A percentile compares a stretch with the other conserved stretches of the same genome.
phyloP scores from a whole-genome alignment of 805 yeast species.

The Wickerhamiella galacta region DNA sequence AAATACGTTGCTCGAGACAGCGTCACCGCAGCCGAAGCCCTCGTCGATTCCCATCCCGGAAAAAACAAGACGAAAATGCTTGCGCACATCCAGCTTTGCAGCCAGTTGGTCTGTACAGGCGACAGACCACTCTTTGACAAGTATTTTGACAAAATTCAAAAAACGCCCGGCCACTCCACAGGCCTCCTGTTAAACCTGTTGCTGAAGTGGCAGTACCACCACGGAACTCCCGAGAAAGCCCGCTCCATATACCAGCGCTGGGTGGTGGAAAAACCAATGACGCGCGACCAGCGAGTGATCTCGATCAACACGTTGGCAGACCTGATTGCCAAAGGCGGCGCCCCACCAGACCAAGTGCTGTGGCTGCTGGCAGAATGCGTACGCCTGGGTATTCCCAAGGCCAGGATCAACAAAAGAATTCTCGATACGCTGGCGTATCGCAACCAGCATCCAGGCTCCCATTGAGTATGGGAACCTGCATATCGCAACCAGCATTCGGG shows the following conservation, averaged over 20 bases:
- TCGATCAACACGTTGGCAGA: slow-evolving; percentile 8
- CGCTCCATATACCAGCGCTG: slow-evolving; percentile 10
- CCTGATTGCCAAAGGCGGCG: not conserved
- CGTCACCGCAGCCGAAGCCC: not conserved
- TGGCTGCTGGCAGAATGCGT: slow-evolving; percentile 9
- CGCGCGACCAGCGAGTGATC: slow-evolving; percentile 8
- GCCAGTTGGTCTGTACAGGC: slow-evolving; percentile 7
- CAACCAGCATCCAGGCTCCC: too few species aligned
- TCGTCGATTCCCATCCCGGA: not conserved
- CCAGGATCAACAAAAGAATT: not conserved
- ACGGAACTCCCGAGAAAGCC: slow-evolving; percentile 11
- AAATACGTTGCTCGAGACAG: not conserved
- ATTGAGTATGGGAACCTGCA: too few species aligned
- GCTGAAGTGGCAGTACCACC: slow-evolving; percentile 12
- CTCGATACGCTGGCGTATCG: not conserved
- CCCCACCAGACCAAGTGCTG: not conserved
- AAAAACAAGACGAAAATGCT: slow-evolving; percentile 1
- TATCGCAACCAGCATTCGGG: not conserved
- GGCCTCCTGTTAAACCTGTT: slow-evolving; percentile 11
- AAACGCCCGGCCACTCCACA: not conserved
- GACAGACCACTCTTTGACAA: not conserved
- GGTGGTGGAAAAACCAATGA: slow-evolving; percentile 1
- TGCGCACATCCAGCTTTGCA: slow-evolving; percentile 7
- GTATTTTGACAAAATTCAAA: not conserved
- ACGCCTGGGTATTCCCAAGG: slow-evolving; percentile 1